Percentiles rank a stretch among this genome's conserved stretches.
Conservation (phyloP, 208 protist genomes). For the Acanthamoeba castellanii region DNA sequence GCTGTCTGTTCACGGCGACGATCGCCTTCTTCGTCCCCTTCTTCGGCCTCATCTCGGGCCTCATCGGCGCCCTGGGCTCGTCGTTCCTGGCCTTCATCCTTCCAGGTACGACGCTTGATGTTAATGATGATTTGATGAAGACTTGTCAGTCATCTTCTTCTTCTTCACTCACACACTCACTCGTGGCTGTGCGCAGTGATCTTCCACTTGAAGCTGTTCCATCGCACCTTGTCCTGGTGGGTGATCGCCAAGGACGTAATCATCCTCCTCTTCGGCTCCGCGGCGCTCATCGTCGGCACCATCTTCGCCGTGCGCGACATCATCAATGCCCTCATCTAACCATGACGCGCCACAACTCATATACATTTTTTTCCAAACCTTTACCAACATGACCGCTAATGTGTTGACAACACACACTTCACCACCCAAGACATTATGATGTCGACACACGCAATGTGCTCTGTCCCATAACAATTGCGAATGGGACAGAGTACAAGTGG, state of each 20-base stretch:
- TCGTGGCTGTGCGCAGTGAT: not conserved
- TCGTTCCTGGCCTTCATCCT: constrained; percentile 64
- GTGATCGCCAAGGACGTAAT: constrained; percentile 10
- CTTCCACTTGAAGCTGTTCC: constrained; percentile 30
- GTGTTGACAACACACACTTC: too few species aligned
- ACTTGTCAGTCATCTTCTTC: not conserved
- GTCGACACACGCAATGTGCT: too few species aligned
- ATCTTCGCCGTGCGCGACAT: constrained; percentile 29
- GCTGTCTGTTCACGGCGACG: constrained; percentile 3
- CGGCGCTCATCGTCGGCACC: constrained; percentile 3
- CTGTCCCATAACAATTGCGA: too few species aligned
- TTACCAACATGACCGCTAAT: too few species aligned
- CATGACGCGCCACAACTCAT: too few species aligned
- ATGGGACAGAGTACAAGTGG: too few species aligned
- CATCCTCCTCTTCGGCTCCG: constrained; percentile 22
- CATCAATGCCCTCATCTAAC: constrained; percentile 20
- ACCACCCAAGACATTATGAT: too few species aligned
- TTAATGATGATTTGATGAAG: too few species aligned
- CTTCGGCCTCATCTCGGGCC: constrained; percentile 47
- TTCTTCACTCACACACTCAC: not conserved
- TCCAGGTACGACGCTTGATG: not conserved
- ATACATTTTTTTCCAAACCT: not conserved
- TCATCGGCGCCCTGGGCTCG: constrained; percentile 47
- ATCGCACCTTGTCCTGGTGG: not conserved
- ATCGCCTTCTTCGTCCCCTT: constrained; percentile 58